Base-by-base conservation (phyloP, 2,329 filamentous ascomycete genomes). In the Apiospora phragmitis region DNA sequence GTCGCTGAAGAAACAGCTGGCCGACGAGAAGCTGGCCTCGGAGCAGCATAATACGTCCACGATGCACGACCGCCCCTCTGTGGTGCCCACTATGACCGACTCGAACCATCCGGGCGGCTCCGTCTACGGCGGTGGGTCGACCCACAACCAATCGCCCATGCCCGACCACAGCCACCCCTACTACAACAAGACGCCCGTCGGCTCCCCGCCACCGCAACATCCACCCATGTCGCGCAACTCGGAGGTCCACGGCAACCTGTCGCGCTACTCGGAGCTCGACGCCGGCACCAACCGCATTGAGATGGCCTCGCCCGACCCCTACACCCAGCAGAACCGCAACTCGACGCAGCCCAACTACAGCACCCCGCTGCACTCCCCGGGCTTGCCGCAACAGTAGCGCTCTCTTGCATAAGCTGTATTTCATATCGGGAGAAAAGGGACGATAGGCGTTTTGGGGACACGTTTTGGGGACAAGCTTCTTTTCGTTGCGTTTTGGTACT, bases 211-310 rank as follows among this genome's bases (percentile, higher is more conserved):
- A 47, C 67, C 67, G 29, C 51, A 24, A 8, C 14, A 49, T 43
- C n/a, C 65, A 26, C 24, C 35, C 49, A 24, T 66, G 65, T 45
- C 65, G 65, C 65, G 38, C 65, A 26, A 67, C 65, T 45, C 65
- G 6, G 65, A 67, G n/a, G 12, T 29, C 38, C 65, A 62, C 12
- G n/a, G 12, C 38, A 66, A 70, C 43, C 32, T n/a, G 7, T 65
- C 70, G 2, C 72, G 72, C 18, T 76, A 74, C 67, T 77, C 75
- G 26, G 75, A 77, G 47, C 62, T 77, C 18, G 75, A 77, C 65
- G 74, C 73, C 3, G 71, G 71, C 7, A 69, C 69, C 6, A 70
- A 72, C 16, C 70, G 72, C 8, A 73, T 72, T 59, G 73, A 74
- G 70, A 72, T 73, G 70, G 71, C 68, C 26, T 74, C 73, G 32